Base-by-base conservation (phyloP, 2,329 filamentous ascomycete species). In the Sordariomycetes sp. region DNA sequence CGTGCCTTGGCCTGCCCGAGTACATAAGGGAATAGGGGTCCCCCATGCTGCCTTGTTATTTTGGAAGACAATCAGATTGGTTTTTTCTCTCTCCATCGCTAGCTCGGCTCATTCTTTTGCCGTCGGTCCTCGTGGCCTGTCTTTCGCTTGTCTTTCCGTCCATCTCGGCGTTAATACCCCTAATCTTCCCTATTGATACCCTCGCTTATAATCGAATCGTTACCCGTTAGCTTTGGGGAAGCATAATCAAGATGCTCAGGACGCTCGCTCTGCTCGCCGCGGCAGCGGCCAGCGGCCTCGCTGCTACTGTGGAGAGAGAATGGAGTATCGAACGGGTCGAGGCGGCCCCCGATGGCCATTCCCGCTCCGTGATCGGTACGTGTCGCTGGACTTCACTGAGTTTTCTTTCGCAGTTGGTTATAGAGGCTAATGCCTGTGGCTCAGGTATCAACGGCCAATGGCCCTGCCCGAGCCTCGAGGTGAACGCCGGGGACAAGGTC, bases 371-470 rank as follows among this genome's bases (percentile, higher is more conserved):
- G 18, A 59, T 63, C 22, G 62, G 61, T 62, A n/a, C n/a, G 46
- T 46, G 61, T 57, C 16, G 82, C n/a, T 56, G 37, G 53, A 54
- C 22, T 48, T 32, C 28, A 40, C 53, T 50, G 54, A 20, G 59
- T 53, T 56, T 54, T 53, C 53, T 54, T 57, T 37, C 12, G 18
- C 18, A 18, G 18, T 3, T 40, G 12, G 3, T 40, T 7, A 48
- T 4, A 22, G 53, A 55, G 7, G 51, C 57, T 34, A 53, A 59
- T n/a, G 34, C 54, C 14, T 58, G 35, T 28, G 16, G n/a, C 55
- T 53, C 40, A 59, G 82, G 81, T 14, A 80, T 87, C 67, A 87
- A 87, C 63, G 76, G 76, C 3, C 66, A 79, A 64, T 85, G 83
- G 80, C 84, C 84, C 14, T 78, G 81, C 58, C 85, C 85, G 1